Evolutionary conservation across 805 yeast species (phyloP), one percentile per base, ranked within the genome.

Genomic region (Barnettozyma sucrosica): DNA sequence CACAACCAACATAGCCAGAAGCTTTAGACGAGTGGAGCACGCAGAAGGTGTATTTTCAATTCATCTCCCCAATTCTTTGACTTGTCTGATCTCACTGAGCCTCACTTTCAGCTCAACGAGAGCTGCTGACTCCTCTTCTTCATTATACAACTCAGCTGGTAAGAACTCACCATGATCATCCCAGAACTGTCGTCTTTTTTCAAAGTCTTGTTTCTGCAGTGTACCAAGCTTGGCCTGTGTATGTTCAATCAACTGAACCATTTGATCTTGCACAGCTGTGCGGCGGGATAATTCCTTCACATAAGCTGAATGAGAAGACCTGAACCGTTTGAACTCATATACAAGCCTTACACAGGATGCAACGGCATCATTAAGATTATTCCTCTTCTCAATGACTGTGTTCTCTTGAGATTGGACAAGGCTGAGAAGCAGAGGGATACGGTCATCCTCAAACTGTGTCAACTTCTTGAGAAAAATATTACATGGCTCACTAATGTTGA

Each of bases 271-370:
- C 1, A 75, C 57, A 10, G 62, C 61, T 18, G 61, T 59, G 41
- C 89, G 69, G 41, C 89, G 68, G 7, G 73, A 65, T 1, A 78
- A 65, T 55, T 83, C 90, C 18, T 71, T 50, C 0, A 80, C 55
- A 46, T 83, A 58, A 4, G 75, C 69, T 44, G 75, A 68, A 54
- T 81, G 83, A 9, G 87, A 72, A 19, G 63, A 61, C 37, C 70
- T 64, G 52, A 82, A 83, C 40, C 71, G 66, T 4, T 4, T 20
- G n/a, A 47, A 36, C 20, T 43, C 46, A 14, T n/a, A 9, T 2
- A 26, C 30, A n/a, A 47, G 36, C 11, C 20, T 16, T 5, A 33
- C 18, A 4, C 46, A 42, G 24, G 34, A 42, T 4, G 28, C 11
- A 7, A 32, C 7, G 7, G 44, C 18, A 7, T 14, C 24, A 8